Percentiles rank a stretch among this genome's conserved stretches.
Evolutionary conservation across 768 basidiomycete species (phyloP).

Genomic region (Psilocybe sp.): DNA sequence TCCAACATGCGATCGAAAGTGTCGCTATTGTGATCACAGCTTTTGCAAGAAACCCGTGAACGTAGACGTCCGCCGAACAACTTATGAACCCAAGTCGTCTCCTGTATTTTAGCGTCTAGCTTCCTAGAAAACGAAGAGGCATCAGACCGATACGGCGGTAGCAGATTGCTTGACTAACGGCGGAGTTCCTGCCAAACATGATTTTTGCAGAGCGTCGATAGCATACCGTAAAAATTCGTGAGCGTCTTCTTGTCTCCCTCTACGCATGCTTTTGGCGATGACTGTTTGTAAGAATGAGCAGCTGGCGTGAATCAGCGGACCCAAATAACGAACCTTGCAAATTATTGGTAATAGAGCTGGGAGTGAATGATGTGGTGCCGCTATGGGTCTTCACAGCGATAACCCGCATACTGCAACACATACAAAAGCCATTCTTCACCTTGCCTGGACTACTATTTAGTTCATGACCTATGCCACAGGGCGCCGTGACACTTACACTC

Average conservation of each 20-base stretch:
- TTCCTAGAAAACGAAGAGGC: slow-evolving; percentile 42
- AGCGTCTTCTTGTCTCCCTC: slow-evolving; percentile 94
- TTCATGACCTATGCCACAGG: slow-evolving; percentile 5
- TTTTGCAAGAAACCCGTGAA: slow-evolving; percentile 83
- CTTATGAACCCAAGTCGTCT: slow-evolving; percentile 92
- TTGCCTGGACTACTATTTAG: slow-evolving; percentile 28
- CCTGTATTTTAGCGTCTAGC: slow-evolving; percentile 64
- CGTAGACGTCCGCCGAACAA: slow-evolving; percentile 91
- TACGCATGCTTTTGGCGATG: slow-evolving; percentile 88
- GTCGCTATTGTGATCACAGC: slow-evolving; percentile 86
- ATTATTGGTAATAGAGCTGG: slow-evolving; percentile 61
- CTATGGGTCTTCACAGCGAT: slow-evolving; percentile 57
- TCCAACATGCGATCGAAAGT: slow-evolving; percentile 96
- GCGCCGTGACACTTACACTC: slow-evolving; percentile 51
- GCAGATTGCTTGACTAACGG: slow-evolving; percentile 46
- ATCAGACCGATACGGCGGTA: slow-evolving; percentile 2
- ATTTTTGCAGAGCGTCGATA: slow-evolving; percentile 87
- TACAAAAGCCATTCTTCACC: slow-evolving; percentile 64
- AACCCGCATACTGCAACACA: slow-evolving; percentile 66
- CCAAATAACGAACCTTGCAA: slow-evolving; percentile 55
- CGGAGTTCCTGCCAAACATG: slow-evolving; percentile 69
- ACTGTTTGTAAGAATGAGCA: slow-evolving; percentile 38
- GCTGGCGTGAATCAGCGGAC: background rate
- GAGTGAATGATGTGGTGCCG: slow-evolving; percentile 48
- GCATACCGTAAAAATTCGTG: slow-evolving; percentile 97